Conservation (phyloP, 148 eudicot species). For the Diospyros kaki region DNA sequence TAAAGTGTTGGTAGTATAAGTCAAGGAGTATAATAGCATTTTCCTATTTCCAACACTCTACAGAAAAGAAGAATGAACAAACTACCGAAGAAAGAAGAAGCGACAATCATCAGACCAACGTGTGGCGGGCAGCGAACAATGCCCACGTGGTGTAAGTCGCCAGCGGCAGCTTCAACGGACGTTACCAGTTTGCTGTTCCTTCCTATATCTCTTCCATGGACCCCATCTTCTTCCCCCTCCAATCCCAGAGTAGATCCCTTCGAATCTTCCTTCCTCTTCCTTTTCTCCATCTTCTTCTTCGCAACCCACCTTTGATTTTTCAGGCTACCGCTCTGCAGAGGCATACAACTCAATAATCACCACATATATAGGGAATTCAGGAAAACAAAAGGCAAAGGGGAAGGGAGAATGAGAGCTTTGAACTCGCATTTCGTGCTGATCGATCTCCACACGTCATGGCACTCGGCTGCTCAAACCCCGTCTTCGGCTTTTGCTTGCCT, state of each 20-base stretch:
- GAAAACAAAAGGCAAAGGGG: background rate
- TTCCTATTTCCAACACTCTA: no score
- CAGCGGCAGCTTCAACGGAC: slow-evolving; percentile 22
- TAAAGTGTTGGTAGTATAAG: no score
- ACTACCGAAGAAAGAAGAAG: no score
- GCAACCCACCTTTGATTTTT: background rate
- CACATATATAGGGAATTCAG: background rate
- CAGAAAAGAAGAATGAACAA: no score
- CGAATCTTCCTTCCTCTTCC: slow-evolving; percentile 39
- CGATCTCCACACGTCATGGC: slow-evolving; percentile 72
- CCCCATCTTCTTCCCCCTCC: slow-evolving; percentile 28
- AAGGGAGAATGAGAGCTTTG: slow-evolving; percentile 54
- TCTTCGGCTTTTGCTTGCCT: slow-evolving; percentile 45
- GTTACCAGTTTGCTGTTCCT: slow-evolving; percentile 19
- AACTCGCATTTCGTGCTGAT: slow-evolving; percentile 60
- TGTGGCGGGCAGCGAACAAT: no score
- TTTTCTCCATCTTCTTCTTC: slow-evolving; percentile 9
- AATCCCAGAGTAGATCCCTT: slow-evolving; percentile 33
- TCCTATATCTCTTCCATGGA: slow-evolving; percentile 17
- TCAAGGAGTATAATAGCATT: no score
- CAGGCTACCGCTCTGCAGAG: background rate
- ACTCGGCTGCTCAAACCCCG: slow-evolving; percentile 43
- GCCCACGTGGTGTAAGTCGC: no score
- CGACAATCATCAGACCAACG: no score
- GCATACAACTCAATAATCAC: background rate